Percentiles rank a stretch among this genome's conserved stretches.
Evolutionary conservation across 495 filamentous ascomycete species (phyloP).

Genomic region (Hypoxylon lienhwacheense): DNA sequence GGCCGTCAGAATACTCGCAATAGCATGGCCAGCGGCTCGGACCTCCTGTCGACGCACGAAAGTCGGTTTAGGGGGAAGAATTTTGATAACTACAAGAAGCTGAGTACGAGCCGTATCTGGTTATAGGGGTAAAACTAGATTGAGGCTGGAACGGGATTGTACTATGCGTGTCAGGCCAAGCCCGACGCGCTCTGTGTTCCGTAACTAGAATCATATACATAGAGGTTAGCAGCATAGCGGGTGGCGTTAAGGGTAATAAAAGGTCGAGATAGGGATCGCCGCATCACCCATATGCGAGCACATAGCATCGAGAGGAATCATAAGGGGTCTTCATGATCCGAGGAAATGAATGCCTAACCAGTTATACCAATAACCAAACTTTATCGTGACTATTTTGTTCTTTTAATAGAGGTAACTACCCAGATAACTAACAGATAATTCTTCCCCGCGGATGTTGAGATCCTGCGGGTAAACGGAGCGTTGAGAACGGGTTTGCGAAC

Average conservation of each 20-base stretch:
- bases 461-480: constrained; percentile 11
- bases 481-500: constrained; percentile 17
- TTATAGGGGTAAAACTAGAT: not conserved
- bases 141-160: no score
- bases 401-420: no score
- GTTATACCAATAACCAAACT: no score
- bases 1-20: not conserved
- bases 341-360: no score
- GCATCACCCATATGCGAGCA: constrained; percentile 2
- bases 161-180: no score
- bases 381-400: no score
- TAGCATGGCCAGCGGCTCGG: constrained; percentile 23
- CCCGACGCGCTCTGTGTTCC: no score
- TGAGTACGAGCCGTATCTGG: constrained; percentile 35
- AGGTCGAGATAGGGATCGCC: constrained; percentile 6
- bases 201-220: not conserved
- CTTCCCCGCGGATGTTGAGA: constrained; percentile 27
- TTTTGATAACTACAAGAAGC: constrained; percentile 33
- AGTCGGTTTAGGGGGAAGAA: constrained; percentile 8
- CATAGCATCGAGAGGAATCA: not conserved
- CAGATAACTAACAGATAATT: no score
- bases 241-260: constrained; percentile 7
- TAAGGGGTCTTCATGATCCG: no score
- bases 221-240: constrained; percentile 15
- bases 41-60: constrained; percentile 16